Evolutionary conservation across 202 grass and related monocot species (phyloP), one percentile per base, ranked within the genome.

Genomic region (Schoenoplectus tabernaemontani): DNA sequence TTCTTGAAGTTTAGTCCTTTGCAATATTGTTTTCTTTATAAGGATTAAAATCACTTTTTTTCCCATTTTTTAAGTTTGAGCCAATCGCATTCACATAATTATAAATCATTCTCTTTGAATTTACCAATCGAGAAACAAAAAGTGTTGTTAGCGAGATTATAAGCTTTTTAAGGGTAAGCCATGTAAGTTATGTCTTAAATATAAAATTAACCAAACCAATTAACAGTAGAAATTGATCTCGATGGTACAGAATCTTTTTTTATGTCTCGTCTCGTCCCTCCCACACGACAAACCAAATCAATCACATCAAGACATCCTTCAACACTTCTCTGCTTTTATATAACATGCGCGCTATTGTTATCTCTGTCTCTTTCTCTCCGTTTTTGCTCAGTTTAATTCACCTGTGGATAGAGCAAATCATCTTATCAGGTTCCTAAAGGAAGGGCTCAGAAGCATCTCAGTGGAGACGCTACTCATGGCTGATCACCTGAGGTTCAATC

Each of bases 291-390:
- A 71, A 26, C 67, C 42, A 47, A 47, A 71, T 22, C 67, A 71
- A 74, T 36, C 69, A 32, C n/a, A n/a, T n/a, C n/a, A n/a, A n/a
- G n/a, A n/a, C n/a, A n/a, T n/a, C n/a, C n/a, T n/a, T n/a, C 42
- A 28, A 16, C 12, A 72, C 23, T 75, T 8, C 16, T 19, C 19
- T 79, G 57, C 20, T n/a, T 78, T 62, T 78, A 62, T 78, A 59
- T 78, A 63, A 69, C 23, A 33, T 33, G 32, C 12, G 12, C 43
- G 43, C 69, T n/a, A 24, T 20, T 39, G 6, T 34, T 4, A n/a
- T 79, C 39, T 79, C 70, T 84, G n/a, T 58, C 20, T 39, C 57
- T 44, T n/a, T 79, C 58, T 78, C 28, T 57, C 19, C 24, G 37
- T 43, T 53, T 23, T 83, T 15, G 42, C n/a, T 33, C 11, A 16